Percentiles rank a stretch among this genome's conserved stretches.
Evolutionary conservation across 768 basidiomycete genomes (phyloP).

Genomic region (Lactarius hatsudake): DNA sequence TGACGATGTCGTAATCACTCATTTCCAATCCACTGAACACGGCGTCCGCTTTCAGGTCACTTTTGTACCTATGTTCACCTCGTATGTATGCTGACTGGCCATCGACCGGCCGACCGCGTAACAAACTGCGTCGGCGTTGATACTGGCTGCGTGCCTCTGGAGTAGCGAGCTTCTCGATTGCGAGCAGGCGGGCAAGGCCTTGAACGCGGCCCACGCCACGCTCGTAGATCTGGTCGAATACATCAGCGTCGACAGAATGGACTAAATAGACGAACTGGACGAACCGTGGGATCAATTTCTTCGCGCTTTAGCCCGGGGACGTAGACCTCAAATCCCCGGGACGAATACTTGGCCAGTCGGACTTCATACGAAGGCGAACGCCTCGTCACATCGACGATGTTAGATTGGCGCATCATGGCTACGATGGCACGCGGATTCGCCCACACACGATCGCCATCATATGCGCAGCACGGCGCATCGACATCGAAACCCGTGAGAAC

Average conservation of each 20-base stretch:
- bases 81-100: conserved; percentile 9
- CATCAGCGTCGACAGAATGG: not conserved
- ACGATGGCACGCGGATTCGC: conserved; percentile 58
- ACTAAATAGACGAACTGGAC: conserved; percentile 15
- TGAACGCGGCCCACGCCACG: conserved; percentile 54
- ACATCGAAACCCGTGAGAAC: conserved; percentile 67
- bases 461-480: conserved; percentile 60
- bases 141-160: conserved; percentile 45
- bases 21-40: conserved; percentile 47
- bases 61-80: conserved; percentile 42
- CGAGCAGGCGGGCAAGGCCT: conserved; percentile 60
- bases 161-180: conserved; percentile 53
- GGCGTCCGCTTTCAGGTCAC: conserved; percentile 50
- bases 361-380: conserved; percentile 66
- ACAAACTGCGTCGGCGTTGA: conserved; percentile 44
- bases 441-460: conserved; percentile 52
- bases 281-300: conserved; percentile 58
- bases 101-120: conserved; percentile 48
- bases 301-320: conserved; percentile 49
- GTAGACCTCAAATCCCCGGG: conserved; percentile 54
- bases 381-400: conserved; percentile 58
- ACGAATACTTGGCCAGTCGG: conserved; percentile 56
- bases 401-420: conserved; percentile 65
- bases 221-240: conserved; percentile 50
- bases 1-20: conserved; percentile 55